Evolutionary conservation across 352 stramenopile genomes (phyloP), one percentile per base, ranked within the genome.

Genomic region (Phytophthora boehmeriae): DNA sequence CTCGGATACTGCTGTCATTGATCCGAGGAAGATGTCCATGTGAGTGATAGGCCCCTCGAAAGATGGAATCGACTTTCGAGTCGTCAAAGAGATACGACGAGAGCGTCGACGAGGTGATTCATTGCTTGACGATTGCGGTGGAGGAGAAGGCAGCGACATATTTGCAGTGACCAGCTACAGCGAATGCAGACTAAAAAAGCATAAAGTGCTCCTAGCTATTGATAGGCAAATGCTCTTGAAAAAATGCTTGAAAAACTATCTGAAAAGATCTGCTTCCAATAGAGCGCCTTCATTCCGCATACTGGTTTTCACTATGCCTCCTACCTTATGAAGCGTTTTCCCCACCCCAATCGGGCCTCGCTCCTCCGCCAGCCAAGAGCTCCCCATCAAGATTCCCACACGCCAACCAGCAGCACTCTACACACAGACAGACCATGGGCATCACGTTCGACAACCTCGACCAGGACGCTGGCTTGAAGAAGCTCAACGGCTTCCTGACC

Each of bases 21-120:
- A 97, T 34, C 92, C 97, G 68, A 96, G 98, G 62, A 97, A 98
- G n/a, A 98, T 78, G 16, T 84, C 90, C 8, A 98, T 59, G 23
- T 78, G 54, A 4, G 63, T 74, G 46, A 85, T 56, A n/a, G 27
- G 20, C 11, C 38, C 38, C 5, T 22, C 6, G 14, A 44, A 11
- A 9, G 38, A 8, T 2, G n/a, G 14, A 9, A 4, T 44, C 8
- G 13, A 22, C 19, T 17, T 19, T 16, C 38, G 9, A 3, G 5
- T 44, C 8, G 14, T 44, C 19, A 44, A 16, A 20, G 38, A 23
- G 5, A 44, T 1, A 17, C 42, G 42, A 11, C 42, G 42, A 20
- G 23, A 48, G 19, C 19, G 42, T 10, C 19, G 17, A 32, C 19
- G 38, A 16, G 38, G 2, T 11, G 38, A 22, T 17, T 19, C 38